Evolutionary conservation across 1,139 yeast genomes (phyloP).

Genomic region (Kodamaea arcana): DNA sequence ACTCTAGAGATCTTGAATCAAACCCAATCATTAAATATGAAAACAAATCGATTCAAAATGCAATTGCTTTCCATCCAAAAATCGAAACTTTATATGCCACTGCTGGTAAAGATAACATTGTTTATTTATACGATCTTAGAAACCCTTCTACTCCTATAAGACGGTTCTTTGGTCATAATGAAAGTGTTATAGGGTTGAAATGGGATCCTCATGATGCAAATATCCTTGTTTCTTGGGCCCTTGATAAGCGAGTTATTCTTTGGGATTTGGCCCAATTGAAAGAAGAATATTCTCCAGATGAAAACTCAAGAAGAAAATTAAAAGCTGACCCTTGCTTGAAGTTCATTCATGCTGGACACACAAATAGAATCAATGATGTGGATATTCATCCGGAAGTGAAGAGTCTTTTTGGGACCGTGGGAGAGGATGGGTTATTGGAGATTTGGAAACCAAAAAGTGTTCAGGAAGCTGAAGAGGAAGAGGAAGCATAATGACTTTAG

Average conservation of each 20-base stretch:
- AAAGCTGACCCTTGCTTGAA: conserved; percentile 57
- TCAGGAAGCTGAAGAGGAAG: conserved; percentile 40
- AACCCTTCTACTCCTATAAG: conserved; percentile 45
- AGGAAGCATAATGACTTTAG: no score
- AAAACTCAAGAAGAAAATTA: conserved; percentile 23
- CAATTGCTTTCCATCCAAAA: conserved; percentile 47
- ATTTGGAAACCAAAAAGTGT: conserved; percentile 51
- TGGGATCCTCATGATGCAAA: conserved; percentile 38
- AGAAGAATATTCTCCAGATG: conserved; percentile 36
- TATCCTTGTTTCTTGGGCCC: conserved; percentile 43
- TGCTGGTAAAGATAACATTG: conserved; percentile 51
- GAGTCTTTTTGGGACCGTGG: conserved; percentile 43
- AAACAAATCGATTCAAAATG: conserved; percentile 44
- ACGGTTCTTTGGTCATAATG: conserved; percentile 48
- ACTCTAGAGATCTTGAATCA: conserved; percentile 41
- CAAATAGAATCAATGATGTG: conserved; percentile 47
- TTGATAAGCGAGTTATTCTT: conserved; percentile 45
- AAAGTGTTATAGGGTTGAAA: conserved; percentile 33
- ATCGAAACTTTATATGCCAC: conserved; percentile 45
- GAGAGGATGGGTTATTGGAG: conserved; percentile 52
- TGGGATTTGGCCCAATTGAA: conserved; percentile 49
- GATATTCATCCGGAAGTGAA: conserved; percentile 47
- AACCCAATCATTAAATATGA: conserved; percentile 43
- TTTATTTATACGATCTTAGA: conserved; percentile 49
- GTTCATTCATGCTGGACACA: conserved; percentile 60